A percentile compares a stretch with the other conserved stretches of the same genome.
These are phyloP conservation scores for Alternaria sp. DNA, from an alignment of 2,329 filamentous ascomycete genomes.

Conservation along the genomic window DNA sequence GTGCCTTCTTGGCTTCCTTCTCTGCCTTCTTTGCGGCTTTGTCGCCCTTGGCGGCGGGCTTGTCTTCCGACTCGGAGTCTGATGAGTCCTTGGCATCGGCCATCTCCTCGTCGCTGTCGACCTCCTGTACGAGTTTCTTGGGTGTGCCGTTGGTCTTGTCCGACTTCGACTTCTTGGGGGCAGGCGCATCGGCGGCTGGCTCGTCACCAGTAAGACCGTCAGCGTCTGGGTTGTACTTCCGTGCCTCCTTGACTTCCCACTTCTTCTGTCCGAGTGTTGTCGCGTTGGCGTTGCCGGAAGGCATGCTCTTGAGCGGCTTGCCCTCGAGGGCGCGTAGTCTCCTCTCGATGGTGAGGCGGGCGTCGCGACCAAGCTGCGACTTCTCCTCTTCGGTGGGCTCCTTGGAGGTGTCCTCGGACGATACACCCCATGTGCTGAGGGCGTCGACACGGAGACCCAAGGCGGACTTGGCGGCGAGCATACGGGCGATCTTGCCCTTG, in stretches of 20 bases:
- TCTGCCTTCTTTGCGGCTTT: conserved; percentile 50
- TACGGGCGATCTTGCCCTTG: conserved; percentile 99
- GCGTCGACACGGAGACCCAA: conserved; percentile 94
- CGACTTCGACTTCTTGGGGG: conserved; percentile 56
- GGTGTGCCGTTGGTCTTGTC: conserved; percentile 49
- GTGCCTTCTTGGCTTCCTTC: conserved; percentile 55
- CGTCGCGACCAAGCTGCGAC: conserved; percentile 75
- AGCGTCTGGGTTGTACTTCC: conserved; percentile 93
- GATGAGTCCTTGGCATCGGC: conserved; percentile 45
- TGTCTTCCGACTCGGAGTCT: conserved; percentile 44
- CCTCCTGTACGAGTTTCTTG: conserved; percentile 58
- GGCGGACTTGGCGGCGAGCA: conserved; percentile 91
- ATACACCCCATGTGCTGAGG: conserved; percentile 75
- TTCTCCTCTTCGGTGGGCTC: conserved; percentile 87
- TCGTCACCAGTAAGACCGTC: conserved; percentile 80
- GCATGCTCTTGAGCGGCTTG: conserved; percentile 80
- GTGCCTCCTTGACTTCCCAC: conserved; percentile 89
- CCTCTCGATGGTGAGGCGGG: conserved; percentile 76
- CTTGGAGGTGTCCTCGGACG: conserved; percentile 55
- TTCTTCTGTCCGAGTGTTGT: conserved; percentile 61
- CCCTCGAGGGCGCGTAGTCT: conserved; percentile 82
- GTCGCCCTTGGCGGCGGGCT: conserved; percentile 42
- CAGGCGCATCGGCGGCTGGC: conserved; percentile 52
- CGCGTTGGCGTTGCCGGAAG: conserved; percentile 61
- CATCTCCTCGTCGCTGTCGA: conserved; percentile 52